Percentiles rank a stretch among this genome's conserved stretches.
phyloP scores from a whole-genome alignment of 345 rosid species.

The Gynandropsis gynandra region DNA sequence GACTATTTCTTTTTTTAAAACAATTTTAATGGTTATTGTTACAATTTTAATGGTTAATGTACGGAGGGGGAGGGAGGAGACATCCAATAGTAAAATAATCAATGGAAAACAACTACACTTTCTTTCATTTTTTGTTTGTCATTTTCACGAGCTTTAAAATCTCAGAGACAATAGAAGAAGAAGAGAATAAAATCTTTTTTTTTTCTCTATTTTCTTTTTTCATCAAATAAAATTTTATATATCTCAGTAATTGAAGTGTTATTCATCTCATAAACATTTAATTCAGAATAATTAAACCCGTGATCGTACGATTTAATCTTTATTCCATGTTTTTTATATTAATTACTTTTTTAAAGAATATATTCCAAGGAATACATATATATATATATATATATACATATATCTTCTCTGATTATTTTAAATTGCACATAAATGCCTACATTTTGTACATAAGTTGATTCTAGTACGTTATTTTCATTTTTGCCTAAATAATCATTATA shows the following conservation, averaged over 20 bases:
- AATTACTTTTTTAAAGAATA: slow-evolving; percentile 1
- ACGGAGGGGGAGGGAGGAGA: too few species aligned
- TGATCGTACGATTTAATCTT: slow-evolving; percentile 23
- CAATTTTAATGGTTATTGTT: too few species aligned
- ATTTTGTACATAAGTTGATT: not conserved
- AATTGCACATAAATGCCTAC: not conserved
- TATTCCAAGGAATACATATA: slow-evolving; percentile 16
- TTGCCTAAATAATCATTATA: too few species aligned
- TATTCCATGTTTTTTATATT: slow-evolving; percentile 1
- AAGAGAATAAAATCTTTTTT: not conserved
- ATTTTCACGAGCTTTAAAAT: slow-evolving; percentile 15
- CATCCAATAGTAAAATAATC: too few species aligned
- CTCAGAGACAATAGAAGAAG: slow-evolving; percentile 13
- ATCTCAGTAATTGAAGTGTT: slow-evolving; percentile 14
- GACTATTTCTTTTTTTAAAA: not conserved
- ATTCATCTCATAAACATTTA: slow-evolving; percentile 24
- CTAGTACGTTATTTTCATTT: too few species aligned
- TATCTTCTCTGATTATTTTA: slow-evolving; percentile 11
- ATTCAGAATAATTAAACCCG: slow-evolving; percentile 14
- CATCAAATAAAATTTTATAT: slow-evolving; percentile 2
- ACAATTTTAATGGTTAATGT: slow-evolving; percentile 14
- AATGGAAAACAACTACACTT: too few species aligned
- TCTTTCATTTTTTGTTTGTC: slow-evolving; percentile 15
- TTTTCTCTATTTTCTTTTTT: not conserved
- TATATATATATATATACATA: slow-evolving; percentile 8